Evolutionary conservation across 768 basidiomycete species (phyloP), one percentile per base, ranked within the genome.

Genomic region (Boletus rubescentipes): DNA sequence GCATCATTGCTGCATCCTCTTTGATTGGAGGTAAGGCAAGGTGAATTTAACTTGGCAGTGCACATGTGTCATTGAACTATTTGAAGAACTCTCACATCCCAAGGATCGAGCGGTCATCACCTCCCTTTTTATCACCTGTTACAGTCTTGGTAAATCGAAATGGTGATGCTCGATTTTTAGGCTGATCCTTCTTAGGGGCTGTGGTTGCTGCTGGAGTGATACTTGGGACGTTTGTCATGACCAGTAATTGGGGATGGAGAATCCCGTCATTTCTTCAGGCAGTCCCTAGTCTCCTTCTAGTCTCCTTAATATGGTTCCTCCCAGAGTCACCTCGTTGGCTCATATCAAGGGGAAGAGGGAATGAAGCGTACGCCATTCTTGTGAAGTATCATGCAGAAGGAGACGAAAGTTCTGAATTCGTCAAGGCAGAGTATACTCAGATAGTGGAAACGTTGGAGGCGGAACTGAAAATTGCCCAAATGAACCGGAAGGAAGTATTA

Each of bases 251-350:
- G 83, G 81, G 79, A 14, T 86, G 85, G 85, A 76, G 85, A 15
- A 83, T 86, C 31, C 85, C 83, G 0, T 61, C 59, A 3, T 82
- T 83, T n/a, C 74, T 85, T 7, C 85, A 87, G 65, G 58, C 80
- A 31, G 61, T 76, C 2, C 85, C 85, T 1, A 79, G 78, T 53
- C 30, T 73, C 16, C 66, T 85, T 20, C 84, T 86, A 54, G 62
- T 87, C 40, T 54, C 58, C 21, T 83, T 86, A 66, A 73, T 86
- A 49, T 78, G 69, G 62, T 80, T 82, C 61, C 70, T 85, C 18
- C 83, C 83, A 5, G 85, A 87, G 61, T 84, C 82, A 7, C 84
- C 84, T 12, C 77, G 82, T 38, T 86, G 83, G 83, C 74, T 86
- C 5, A 73, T 85, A 38, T 78, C 81, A 2, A 79, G 78, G 46